Conservation (phyloP, 2,329 filamentous ascomycete species). For the Diaporthe eres region DNA sequence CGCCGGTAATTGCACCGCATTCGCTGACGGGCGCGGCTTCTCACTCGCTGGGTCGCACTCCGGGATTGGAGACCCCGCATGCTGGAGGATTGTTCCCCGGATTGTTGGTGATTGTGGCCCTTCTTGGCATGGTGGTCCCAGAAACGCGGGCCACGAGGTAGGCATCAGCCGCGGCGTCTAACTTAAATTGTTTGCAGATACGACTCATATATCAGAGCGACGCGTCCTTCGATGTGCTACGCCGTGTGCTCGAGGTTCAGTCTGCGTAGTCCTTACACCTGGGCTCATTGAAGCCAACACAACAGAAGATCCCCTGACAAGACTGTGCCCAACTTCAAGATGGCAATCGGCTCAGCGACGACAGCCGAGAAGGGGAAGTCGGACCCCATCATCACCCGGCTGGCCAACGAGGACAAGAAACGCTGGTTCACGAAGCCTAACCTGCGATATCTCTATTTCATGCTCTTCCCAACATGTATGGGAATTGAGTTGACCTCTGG, state of each 20-base stretch:
- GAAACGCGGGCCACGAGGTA: conserved; percentile 20
- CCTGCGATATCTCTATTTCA: conserved; percentile 67
- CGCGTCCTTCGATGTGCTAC: background rate
- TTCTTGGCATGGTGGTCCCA: conserved; percentile 23
- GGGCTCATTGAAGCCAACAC: conserved; percentile 4
- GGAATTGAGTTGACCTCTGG: conserved; percentile 69
- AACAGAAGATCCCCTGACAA: background rate
- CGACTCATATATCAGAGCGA: conserved; percentile 13
- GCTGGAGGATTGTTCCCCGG: conserved; percentile 30
- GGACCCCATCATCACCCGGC: conserved; percentile 49
- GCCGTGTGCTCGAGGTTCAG: background rate
- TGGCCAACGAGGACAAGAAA: conserved; percentile 56
- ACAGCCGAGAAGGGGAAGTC: conserved; percentile 38
- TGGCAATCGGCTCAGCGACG: conserved; percentile 36
- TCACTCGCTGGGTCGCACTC: conserved; percentile 32
- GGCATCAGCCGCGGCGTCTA: conserved; percentile 1
- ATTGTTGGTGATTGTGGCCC: background rate
- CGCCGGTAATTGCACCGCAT: conserved; percentile 32
- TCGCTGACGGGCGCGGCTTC: background rate
- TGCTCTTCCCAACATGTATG: conserved; percentile 72
- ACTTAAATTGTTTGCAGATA: background rate
- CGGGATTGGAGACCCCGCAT: conserved; percentile 24
- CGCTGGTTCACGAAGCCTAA: conserved; percentile 73
- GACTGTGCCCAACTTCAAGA: background rate
- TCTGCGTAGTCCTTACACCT: background rate